phyloP scores from a whole-genome alignment of 768 basidiomycete species.

The Boletus barrowsii region DNA sequence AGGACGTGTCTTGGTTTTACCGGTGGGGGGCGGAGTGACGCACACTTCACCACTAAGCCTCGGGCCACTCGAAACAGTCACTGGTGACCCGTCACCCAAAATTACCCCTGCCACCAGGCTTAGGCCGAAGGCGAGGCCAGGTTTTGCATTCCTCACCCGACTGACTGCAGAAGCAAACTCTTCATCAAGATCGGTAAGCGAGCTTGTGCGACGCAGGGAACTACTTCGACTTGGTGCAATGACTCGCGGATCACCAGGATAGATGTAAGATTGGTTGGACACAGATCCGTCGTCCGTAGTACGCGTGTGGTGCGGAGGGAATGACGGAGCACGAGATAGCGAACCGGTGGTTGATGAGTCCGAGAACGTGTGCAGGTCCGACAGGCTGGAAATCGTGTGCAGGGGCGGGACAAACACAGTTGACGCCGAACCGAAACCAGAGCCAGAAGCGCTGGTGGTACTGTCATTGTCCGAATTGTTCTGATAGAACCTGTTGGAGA shows the following conservation, averaged over 20 bases:
- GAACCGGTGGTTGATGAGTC: conserved; percentile 38
- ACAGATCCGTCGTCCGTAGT: conserved; percentile 76
- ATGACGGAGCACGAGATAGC: conserved; percentile 43
- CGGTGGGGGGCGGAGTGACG: conserved; percentile 46
- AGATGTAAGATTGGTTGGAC: conserved; percentile 60
- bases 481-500: conserved; percentile 61
- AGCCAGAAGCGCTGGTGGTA: no score
- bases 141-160: conserved; percentile 39
- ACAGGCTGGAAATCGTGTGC: conserved; percentile 66
- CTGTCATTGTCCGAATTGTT: conserved; percentile 60
- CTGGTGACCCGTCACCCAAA: conserved; percentile 56
- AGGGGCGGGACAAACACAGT: conserved; percentile 78
- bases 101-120: conserved; percentile 39
- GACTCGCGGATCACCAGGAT: conserved; percentile 69
- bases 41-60: conserved; percentile 40
- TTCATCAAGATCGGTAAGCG: conserved; percentile 71
- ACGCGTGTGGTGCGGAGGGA: conserved; percentile 57
- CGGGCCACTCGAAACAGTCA: conserved; percentile 70
- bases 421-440: conserved; percentile 57
- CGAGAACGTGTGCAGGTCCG: conserved; percentile 53
- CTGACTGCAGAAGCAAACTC: conserved; percentile 48
- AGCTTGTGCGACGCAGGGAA: conserved; percentile 62
- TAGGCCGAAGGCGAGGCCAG: conserved; percentile 44
- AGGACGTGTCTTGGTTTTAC: conserved; percentile 29
- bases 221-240: conserved; percentile 67